Evolutionary conservation across 306 rosid genomes (phyloP).

Genomic region (Pterocarpus santalinus): DNA sequence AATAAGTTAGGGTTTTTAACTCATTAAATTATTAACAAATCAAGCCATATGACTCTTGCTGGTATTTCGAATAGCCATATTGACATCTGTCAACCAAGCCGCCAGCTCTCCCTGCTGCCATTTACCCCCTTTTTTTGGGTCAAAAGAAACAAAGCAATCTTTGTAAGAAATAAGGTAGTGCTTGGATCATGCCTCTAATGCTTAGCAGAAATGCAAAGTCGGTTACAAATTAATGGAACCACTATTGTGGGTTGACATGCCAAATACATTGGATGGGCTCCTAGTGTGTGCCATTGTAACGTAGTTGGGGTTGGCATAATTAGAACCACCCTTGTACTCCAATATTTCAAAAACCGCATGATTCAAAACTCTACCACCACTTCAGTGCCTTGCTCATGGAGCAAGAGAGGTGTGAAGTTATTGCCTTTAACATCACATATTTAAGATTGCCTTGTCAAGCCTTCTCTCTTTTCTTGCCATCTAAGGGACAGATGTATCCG

Average conservation of each 20-base stretch:
- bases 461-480: slow-evolving; percentile 52
- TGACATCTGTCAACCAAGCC: background rate
- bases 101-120: background rate
- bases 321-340: slow-evolving; percentile 43
- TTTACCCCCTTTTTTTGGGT: background rate
- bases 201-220: slow-evolving; percentile 31
- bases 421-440: slow-evolving; percentile 44
- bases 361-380: slow-evolving; percentile 43
- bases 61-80: no score
- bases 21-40: no score
- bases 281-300: slow-evolving; percentile 37
- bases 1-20: no score
- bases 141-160: slow-evolving; percentile 12
- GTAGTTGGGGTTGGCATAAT: slow-evolving; percentile 48
- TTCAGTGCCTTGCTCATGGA: slow-evolving; percentile 42
- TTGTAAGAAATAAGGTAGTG: background rate
- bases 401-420: slow-evolving; percentile 38
- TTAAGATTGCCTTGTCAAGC: slow-evolving; percentile 39
- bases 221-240: slow-evolving; percentile 25
- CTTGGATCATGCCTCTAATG: slow-evolving; percentile 20
- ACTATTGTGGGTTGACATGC: slow-evolving; percentile 43
- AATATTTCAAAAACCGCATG: slow-evolving; percentile 48
- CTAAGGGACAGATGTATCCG: slow-evolving; percentile 47
- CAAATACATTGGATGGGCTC: slow-evolving; percentile 13
- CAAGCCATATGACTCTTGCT: no score